A percentile compares a stretch with the other conserved stretches of the same genome.
phyloP scores from a whole-genome alignment of 2,329 filamentous ascomycete species.

The Dactylonectria estremocensis region DNA sequence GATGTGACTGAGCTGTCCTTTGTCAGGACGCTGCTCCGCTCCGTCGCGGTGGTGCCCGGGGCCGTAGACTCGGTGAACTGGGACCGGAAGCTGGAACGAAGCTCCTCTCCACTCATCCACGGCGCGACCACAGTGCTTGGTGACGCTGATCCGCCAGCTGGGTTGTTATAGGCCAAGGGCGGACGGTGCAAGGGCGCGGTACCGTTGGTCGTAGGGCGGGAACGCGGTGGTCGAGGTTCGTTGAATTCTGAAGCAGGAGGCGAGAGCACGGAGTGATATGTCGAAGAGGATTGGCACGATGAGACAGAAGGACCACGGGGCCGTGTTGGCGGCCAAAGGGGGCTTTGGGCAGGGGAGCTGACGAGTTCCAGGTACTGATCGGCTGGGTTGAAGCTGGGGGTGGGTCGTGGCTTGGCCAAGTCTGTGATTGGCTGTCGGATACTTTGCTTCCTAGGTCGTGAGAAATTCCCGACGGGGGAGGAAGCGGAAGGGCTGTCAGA shows the following conservation, averaged over 20 bases:
- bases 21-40: slow-evolving; percentile 86
- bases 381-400: slow-evolving; percentile 48
- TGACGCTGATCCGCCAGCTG: slow-evolving; percentile 55
- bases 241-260: slow-evolving; percentile 59
- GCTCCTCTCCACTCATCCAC: slow-evolving; percentile 67
- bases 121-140: slow-evolving; percentile 58
- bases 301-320: slow-evolving; percentile 64
- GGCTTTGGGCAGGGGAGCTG: slow-evolving; percentile 48
- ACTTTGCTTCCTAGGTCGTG: slow-evolving; percentile 70
- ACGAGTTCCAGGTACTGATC: slow-evolving; percentile 52
- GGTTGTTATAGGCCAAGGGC: slow-evolving; percentile 50
- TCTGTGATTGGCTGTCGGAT: slow-evolving; percentile 61
- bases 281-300: slow-evolving; percentile 62
- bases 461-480: slow-evolving; percentile 69
- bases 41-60: slow-evolving; percentile 78
- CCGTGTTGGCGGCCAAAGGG: slow-evolving; percentile 58
- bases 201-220: slow-evolving; percentile 48
- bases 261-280: slow-evolving; percentile 58
- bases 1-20: slow-evolving; percentile 83
- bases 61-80: slow-evolving; percentile 69
- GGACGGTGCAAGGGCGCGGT: slow-evolving; percentile 47
- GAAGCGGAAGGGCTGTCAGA: slow-evolving; percentile 57
- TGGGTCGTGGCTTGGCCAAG: slow-evolving; percentile 49
- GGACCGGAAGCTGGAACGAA: slow-evolving; percentile 70
- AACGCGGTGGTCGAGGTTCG: slow-evolving; percentile 52